phyloP scores from a whole-genome alignment of 2,329 filamentous ascomycete genomes.

The Cytospora paraplurivora region DNA sequence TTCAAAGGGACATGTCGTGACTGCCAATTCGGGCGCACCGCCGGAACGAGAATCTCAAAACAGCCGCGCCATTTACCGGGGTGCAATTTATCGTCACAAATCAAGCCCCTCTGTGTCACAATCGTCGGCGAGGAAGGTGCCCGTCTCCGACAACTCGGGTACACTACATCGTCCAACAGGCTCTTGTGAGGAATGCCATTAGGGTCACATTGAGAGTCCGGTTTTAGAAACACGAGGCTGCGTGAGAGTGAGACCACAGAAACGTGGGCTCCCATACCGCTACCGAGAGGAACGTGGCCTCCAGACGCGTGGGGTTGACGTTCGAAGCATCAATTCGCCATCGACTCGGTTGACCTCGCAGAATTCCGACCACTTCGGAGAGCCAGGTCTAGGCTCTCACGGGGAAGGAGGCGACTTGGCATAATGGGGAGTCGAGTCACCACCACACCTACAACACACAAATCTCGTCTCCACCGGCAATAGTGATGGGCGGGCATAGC shows the following conservation, averaged over 20 bases:
- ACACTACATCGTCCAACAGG: background rate
- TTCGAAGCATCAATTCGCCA: background rate
- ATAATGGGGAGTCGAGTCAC: background rate
- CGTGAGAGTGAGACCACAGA: slow-evolving; percentile 6
- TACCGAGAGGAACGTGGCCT: slow-evolving; percentile 6
- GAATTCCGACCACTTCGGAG: background rate
- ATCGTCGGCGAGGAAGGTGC: background rate
- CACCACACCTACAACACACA: slow-evolving; percentile 7
- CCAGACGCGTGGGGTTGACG: background rate
- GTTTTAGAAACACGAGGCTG: background rate
- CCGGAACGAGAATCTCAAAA: slow-evolving; percentile 7
- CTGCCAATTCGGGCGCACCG: background rate
- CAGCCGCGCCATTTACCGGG: slow-evolving; percentile 4
- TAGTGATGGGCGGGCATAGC: background rate
- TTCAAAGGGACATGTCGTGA: slow-evolving; percentile 3
- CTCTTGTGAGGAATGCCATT: background rate
- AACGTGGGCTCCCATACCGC: slow-evolving; percentile 9
- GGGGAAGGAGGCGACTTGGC: background rate
- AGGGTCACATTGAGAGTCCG: background rate
- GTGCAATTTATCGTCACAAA: background rate
- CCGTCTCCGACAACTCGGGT: background rate
- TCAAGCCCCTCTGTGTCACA: slow-evolving; percentile 1
- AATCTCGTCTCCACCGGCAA: background rate
- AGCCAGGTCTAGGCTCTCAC: background rate
- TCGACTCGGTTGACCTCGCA: slow-evolving; percentile 6